Evolutionary conservation across 1,284 basidiomycete species (phyloP).

Genomic region (Leucoagaricus sp.): DNA sequence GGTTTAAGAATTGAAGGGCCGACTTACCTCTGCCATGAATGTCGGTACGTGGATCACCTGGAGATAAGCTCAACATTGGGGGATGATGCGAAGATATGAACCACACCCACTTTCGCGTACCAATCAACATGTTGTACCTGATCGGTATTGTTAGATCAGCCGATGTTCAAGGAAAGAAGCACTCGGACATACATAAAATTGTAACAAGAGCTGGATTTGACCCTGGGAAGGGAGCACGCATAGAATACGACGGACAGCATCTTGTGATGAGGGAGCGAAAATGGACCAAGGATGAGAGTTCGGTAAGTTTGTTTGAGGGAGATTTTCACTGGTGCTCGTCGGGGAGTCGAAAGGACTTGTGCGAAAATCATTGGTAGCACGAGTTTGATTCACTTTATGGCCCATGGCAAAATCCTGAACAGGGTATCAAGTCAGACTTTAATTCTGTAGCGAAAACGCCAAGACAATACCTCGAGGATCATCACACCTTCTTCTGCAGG

Average conservation of each 20-base stretch:
- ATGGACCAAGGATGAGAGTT: conserved; percentile 9
- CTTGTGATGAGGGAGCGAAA: conserved; percentile 7
- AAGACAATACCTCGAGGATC: conserved; percentile 10
- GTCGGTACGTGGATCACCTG: conserved; percentile 12
- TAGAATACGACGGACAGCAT: conserved; percentile 2
- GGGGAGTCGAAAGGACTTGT: conserved; percentile 3
- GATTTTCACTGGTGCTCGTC: conserved; percentile 1
- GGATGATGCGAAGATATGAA: neutral
- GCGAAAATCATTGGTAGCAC: conserved; percentile 1
- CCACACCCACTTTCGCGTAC: conserved; percentile 13
- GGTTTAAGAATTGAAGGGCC: no score
- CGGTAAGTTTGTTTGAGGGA: neutral
- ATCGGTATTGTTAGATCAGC: neutral
- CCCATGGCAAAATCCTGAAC: conserved; percentile 15
- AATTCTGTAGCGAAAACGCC: neutral
- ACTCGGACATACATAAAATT: conserved; percentile 8
- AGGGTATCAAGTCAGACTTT: neutral
- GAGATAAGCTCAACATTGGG: neutral
- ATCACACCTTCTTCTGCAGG: conserved; percentile 12
- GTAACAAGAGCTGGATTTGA: conserved; percentile 5
- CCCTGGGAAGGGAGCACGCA: conserved; percentile 7
- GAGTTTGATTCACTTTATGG: conserved; percentile 5
- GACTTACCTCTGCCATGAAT: conserved; percentile 13
- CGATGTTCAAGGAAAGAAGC: neutral
- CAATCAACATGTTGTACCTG: conserved; percentile 12